Percentiles rank a stretch among this genome's conserved stretches.
phyloP scores from a whole-genome alignment of 345 rosid species.

The Sisymbrium altissimum region DNA sequence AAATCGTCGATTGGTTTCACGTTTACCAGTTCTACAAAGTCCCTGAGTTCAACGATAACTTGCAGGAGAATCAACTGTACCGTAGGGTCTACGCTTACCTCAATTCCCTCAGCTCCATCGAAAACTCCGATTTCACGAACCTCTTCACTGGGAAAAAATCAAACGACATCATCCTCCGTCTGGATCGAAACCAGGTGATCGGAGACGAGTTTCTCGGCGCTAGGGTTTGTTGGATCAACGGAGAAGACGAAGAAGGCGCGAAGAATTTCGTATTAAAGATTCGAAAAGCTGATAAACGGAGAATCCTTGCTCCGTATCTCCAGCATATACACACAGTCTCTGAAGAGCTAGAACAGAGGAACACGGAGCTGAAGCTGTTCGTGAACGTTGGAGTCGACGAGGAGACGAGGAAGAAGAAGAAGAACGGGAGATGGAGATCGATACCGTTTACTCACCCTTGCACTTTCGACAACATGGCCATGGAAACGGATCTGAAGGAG shows the following conservation, averaged over 20 bases:
- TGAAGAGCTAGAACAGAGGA: slow-evolving; percentile 64
- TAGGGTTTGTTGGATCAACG: slow-evolving; percentile 66
- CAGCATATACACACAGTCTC: slow-evolving; percentile 78
- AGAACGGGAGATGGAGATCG: slow-evolving; percentile 66
- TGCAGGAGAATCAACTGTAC: slow-evolving; percentile 64
- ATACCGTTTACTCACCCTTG: slow-evolving; percentile 72
- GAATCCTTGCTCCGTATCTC: slow-evolving; percentile 78
- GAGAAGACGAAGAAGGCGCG: slow-evolving; percentile 12
- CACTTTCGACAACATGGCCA: slow-evolving; percentile 72
- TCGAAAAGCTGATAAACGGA: slow-evolving; percentile 71
- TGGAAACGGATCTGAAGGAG: slow-evolving; percentile 69
- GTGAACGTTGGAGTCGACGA: slow-evolving; percentile 40
- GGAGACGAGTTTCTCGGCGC: slow-evolving; percentile 76
- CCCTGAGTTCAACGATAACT: slow-evolving; percentile 59
- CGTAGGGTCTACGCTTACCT: slow-evolving; percentile 49
- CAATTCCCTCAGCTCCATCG: slow-evolving; percentile 58
- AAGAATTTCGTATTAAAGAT: slow-evolving; percentile 56
- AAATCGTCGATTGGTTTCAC: slow-evolving; percentile 47
- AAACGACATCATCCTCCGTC: slow-evolving; percentile 60
- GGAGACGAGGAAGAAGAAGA: slow-evolving; percentile 3
- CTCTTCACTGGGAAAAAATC: slow-evolving; percentile 67
- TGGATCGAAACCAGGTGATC: slow-evolving; percentile 59
- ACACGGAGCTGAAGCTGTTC: slow-evolving; percentile 50
- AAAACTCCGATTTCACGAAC: slow-evolving; percentile 77
- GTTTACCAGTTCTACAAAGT: slow-evolving; percentile 68